These are phyloP conservation scores for Talaromyces sp. DNA, from an alignment of 2,329 filamentous ascomycete genomes.

Conservation along the genomic window DNA sequence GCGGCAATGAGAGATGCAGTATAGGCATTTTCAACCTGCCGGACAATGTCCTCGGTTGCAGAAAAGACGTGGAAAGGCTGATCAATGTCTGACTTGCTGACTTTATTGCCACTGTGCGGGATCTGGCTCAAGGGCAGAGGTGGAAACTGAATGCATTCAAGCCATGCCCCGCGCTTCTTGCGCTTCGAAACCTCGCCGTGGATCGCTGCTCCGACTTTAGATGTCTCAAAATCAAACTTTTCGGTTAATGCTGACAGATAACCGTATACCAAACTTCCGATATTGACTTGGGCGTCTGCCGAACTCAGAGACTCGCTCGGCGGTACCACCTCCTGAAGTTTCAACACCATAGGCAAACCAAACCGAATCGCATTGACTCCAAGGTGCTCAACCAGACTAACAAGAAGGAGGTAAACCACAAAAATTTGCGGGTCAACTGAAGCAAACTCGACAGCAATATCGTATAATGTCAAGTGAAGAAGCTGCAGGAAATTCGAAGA, in stretches of 20 bases:
- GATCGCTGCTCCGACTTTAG: conserved; percentile 65
- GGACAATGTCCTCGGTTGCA: conserved; percentile 65
- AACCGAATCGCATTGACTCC: conserved; percentile 77
- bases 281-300: conserved; percentile 67
- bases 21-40: conserved; percentile 70
- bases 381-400: conserved; percentile 68
- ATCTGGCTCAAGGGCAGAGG: conserved; percentile 61
- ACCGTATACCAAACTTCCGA: conserved; percentile 80
- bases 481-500: conserved; percentile 72
- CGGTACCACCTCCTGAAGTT: conserved; percentile 75
- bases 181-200: conserved; percentile 72
- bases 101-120: conserved; percentile 38
- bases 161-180: conserved; percentile 72
- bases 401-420: conserved; percentile 71
- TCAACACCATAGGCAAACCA: conserved; percentile 83
- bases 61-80: conserved; percentile 61
- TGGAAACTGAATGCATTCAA: conserved; percentile 68
- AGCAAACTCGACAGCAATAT: conserved; percentile 71
- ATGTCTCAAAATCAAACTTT: conserved; percentile 70
- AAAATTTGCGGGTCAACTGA: conserved; percentile 70
- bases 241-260: conserved; percentile 80
- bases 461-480: conserved; percentile 83
- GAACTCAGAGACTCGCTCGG: conserved; percentile 24
- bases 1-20: conserved; percentile 52
- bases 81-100: conserved; percentile 49